These are phyloP conservation scores for Tolypocladium tundrense DNA, from an alignment of 2,329 filamentous ascomycete genomes.

Conservation along the genomic window DNA sequence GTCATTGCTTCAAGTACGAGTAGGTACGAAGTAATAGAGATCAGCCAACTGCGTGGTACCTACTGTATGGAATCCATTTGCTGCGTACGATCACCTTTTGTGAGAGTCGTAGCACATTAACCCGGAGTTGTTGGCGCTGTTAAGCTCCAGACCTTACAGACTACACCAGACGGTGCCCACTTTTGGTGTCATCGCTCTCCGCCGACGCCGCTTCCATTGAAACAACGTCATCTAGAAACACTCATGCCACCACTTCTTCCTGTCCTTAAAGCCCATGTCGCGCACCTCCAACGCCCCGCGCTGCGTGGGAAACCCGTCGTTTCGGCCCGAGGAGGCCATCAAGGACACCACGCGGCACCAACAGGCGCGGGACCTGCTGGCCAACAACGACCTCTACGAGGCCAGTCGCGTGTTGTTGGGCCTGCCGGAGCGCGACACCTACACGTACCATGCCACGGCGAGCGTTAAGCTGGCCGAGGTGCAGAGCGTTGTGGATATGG, in stretches of 20 bases:
- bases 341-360: conserved; percentile 26
- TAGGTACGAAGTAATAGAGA: too few relatives aligned
- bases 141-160: too few relatives aligned
- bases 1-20: too few relatives aligned
- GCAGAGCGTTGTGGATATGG: conserved; percentile 34
- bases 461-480: conserved; percentile 38
- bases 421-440: conserved; percentile 32
- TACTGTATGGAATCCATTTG: too few relatives aligned
- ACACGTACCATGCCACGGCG: conserved; percentile 41
- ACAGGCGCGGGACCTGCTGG: conserved; percentile 25
- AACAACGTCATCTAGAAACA: neutral
- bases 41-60: too few relatives aligned
- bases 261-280: conserved; percentile 12
- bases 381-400: conserved; percentile 31
- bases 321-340: conserved; percentile 30
- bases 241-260: neutral
- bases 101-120: too few relatives aligned
- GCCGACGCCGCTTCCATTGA: neutral
- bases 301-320: conserved; percentile 34
- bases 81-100: too few relatives aligned
- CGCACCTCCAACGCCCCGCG: conserved; percentile 17
- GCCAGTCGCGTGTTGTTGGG: conserved; percentile 34
- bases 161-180: neutral
- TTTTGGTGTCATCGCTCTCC: neutral
- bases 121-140: too few relatives aligned